Conservation (phyloP, 176 grass and related monocot species). For the Thalia dealbata region DNA sequence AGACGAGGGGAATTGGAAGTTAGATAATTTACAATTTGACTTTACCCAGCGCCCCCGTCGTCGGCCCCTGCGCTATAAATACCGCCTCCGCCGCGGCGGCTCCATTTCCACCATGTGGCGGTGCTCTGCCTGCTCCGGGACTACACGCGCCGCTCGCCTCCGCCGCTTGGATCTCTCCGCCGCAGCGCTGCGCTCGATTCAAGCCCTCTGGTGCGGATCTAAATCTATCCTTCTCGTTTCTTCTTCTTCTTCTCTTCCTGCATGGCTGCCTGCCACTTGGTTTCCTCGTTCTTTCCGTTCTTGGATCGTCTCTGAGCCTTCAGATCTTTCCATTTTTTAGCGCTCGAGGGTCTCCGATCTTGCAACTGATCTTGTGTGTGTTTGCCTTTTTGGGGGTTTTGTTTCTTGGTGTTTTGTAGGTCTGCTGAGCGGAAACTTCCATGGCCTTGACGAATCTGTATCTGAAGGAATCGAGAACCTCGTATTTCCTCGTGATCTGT, state of each 20-base stretch:
- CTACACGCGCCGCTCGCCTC: not conserved
- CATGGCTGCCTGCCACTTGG: not conserved
- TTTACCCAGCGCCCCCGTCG: not conserved
- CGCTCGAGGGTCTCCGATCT: not conserved
- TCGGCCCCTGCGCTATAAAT: not conserved
- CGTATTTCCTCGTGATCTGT: conserved; percentile 9
- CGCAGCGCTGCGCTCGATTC: not conserved
- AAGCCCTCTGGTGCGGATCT: not conserved
- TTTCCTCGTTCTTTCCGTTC: not conserved
- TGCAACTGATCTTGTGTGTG: not conserved
- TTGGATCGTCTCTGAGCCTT: not conserved
- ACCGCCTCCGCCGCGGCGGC: not conserved
- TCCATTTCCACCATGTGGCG: not conserved
- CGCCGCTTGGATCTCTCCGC: not conserved
- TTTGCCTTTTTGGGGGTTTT: too few relatives aligned
- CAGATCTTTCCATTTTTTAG: not conserved
- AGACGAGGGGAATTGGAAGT: not conserved
- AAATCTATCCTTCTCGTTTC: not conserved
- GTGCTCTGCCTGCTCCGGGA: not conserved
- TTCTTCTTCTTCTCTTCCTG: not conserved
- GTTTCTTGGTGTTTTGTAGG: not conserved
- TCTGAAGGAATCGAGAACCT: conserved; percentile 1
- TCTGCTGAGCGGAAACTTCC: not conserved
- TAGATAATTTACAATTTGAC: not conserved
- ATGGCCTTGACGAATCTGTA: conserved; percentile 5